These are phyloP conservation scores for Colletotrichum spinosum DNA, from an alignment of 2,329 filamentous ascomycete species.

Conservation along the genomic window DNA sequence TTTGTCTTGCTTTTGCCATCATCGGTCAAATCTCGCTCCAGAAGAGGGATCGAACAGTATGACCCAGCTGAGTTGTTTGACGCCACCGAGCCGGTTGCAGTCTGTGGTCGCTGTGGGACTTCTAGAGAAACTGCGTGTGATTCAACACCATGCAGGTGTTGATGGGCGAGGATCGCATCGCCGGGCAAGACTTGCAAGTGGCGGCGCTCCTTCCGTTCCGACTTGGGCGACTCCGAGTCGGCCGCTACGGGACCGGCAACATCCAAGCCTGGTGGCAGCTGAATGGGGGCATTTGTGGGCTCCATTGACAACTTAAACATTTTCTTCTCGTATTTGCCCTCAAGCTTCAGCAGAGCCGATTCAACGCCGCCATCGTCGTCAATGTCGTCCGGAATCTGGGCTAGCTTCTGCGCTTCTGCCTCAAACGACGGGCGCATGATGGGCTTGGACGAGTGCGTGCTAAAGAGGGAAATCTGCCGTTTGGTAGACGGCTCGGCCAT, in stretches of 20 bases:
- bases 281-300: constrained; percentile 43
- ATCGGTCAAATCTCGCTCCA: constrained; percentile 74
- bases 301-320: constrained; percentile 55
- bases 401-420: constrained; percentile 86
- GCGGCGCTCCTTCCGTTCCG: constrained; percentile 59
- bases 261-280: constrained; percentile 29
- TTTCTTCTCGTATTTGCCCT: constrained; percentile 81
- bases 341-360: constrained; percentile 90
- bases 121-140: constrained; percentile 41
- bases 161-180: constrained; percentile 49
- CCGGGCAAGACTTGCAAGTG: constrained; percentile 54
- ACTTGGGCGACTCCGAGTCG: constrained; percentile 43
- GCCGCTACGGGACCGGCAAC: constrained; percentile 1
- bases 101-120: constrained; percentile 43
- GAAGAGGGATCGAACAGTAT: constrained; percentile 80
- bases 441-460: constrained; percentile 71
- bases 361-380: constrained; percentile 89
- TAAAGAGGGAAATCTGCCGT: constrained; percentile 65
- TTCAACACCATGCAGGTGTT: constrained; percentile 36
- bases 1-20: constrained; percentile 57
- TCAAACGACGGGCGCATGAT: constrained; percentile 84
- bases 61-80: constrained; percentile 77
- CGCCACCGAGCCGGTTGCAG: constrained; percentile 59
- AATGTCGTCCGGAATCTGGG: constrained; percentile 85
- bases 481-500: constrained; percentile 62